Evolutionary conservation across 1,139 yeast species (phyloP), one percentile per base, ranked within the genome.

Genomic region (Meyerozyma carpophila): DNA sequence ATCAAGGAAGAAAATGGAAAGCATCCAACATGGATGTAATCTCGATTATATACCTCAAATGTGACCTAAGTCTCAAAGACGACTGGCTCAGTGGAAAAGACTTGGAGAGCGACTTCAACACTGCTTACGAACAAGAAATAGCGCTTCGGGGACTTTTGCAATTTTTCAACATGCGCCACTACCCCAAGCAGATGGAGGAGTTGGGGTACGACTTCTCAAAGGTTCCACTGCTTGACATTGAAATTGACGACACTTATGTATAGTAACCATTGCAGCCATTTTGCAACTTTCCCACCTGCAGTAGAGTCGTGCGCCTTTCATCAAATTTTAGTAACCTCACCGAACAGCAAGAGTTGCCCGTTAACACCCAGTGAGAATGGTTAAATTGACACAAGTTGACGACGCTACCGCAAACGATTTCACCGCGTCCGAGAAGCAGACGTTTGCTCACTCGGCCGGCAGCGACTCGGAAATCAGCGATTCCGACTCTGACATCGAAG

Each of bases 1-100:
- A 84, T 61, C 91, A 88, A 53, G 97, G 97, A 16, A 80, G 95
- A 47, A 90, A 91, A 61, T 93, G 99, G 99, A 84, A 90, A 54
- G 79, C 90, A 11, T 78, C 82, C 50, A 94, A 93, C 59, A 93
- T 94, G 98, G 96, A 90, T 53, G 68, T 93, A 44, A 88, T 94
- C 7, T 89, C 97, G 0, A 82, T 87, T 48, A 90, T 93, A 1
- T 93, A 87, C 57, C 65, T 93, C 40, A 83, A 88, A 55, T 78
- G 90, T 54, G 77, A 81, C 50, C 68, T 91, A 28, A 79, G 82
- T 14, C 65, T 93, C 42, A 77, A 83, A 47, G 98, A 91, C 57
- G 84, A 82, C 54, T 93, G 98, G 98, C 73, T 93, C 26, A 83
- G 90, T 45, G 95, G 96, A 0, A 77, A 77, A 47, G 96, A 88